Conservation (phyloP, 225 moss, liverwort and hornwort genomes). For the Ulota crispa region DNA sequence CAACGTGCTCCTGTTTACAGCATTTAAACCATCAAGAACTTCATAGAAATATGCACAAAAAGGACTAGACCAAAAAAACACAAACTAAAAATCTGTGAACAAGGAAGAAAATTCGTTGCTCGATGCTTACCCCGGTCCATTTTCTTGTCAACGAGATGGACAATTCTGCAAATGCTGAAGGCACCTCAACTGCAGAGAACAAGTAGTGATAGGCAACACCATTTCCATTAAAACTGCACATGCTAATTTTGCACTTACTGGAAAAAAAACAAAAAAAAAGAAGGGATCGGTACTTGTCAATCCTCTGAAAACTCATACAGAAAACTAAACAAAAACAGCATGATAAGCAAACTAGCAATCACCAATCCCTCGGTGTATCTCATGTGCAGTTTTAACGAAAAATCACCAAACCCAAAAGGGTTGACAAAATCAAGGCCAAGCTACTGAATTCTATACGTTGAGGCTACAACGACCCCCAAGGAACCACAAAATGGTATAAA, state of each 20-base stretch:
- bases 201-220: background rate
- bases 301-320: background rate
- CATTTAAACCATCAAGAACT: background rate
- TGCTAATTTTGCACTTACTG: background rate
- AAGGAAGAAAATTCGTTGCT: background rate
- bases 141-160: conserved; percentile 47
- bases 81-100: background rate
- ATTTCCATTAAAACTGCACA: background rate
- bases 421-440: background rate
- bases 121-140: conserved; percentile 52
- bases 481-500: background rate
- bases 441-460: background rate
- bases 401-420: background rate
- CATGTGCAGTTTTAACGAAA: background rate
- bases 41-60: background rate
- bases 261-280: no score
- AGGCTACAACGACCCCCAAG: background rate
- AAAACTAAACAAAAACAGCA: background rate
- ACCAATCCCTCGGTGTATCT: background rate
- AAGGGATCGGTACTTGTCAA: background rate
- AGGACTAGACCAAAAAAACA: background rate
- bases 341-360: background rate
- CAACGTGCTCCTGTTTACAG: conserved; percentile 38
- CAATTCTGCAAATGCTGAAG: conserved; percentile 47
- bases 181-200: conserved; percentile 57